Base-by-base conservation (phyloP, 805 yeast species). In the Cyberlindnera xishuangbannaensis region DNA sequence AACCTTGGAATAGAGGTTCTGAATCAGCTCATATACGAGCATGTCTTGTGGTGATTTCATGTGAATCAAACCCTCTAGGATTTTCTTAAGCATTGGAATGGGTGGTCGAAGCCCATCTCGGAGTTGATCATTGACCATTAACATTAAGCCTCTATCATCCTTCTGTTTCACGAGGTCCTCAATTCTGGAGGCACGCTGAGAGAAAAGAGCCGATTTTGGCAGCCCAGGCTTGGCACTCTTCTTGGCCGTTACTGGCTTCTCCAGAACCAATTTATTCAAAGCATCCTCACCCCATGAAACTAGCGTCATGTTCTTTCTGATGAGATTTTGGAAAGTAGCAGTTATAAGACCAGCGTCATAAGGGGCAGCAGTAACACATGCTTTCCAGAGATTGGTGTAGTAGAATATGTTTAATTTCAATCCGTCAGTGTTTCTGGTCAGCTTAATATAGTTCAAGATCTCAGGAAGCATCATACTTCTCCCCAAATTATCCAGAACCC, bases 21-120 rank as follows among this genome's bases (percentile, higher is more conserved):
- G 39, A 12, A 40, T 33, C n/a, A 45, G 16, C 4, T 30, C 15
- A 23, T 43, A 47, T n/a, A 48, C 34, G 8, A 30, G 15, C 13
- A 28, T 13, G 20, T 39, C 36, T 7, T 43, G 15, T 1, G 35
- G 14, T 2, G 55, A 49, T 7, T 35, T 24, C 27, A 44, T 21
- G 6, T 19, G 15, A 8, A 40, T 19, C 15, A 49, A 26, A 1
- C 37, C 32, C 14, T 29, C 28, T 23, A 51, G 19, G 5, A 44
- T 34, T 6, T 7, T 7, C 6, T 25, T 18, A 4, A 49, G 28
- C 17, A 44, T 22, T 4, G 24, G 30, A 7, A 40, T 17, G 5
- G 43, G 29, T 15, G 53, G 54, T 17, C 43, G 38, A 9, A 31
- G 37, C 7, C 53, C 53, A 2, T 31, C 40, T n/a, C 55, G 35